These are phyloP conservation scores for Cladosporium sp. DNA, from an alignment of 2,329 filamentous ascomycete species.

Conservation along the genomic window DNA sequence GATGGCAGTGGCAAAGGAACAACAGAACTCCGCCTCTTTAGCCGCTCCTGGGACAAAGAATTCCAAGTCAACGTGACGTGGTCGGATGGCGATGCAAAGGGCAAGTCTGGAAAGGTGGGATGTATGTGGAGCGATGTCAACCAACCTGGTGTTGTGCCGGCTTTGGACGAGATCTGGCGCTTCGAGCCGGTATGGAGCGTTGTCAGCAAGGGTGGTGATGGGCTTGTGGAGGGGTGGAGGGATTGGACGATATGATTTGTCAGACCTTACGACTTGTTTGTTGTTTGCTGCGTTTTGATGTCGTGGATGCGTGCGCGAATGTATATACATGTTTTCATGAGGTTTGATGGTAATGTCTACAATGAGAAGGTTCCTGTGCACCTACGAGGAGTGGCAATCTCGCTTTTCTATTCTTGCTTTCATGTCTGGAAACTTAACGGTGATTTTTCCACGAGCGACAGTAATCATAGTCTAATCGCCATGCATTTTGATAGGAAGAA, in stretches of 20 bases:
- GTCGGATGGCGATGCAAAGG: conserved; percentile 36
- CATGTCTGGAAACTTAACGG: too few relatives aligned
- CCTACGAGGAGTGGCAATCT: too few relatives aligned
- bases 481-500: too few relatives aligned
- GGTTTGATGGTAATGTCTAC: conserved; percentile 5
- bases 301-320: neutral
- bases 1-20: conserved; percentile 46
- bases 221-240: conserved; percentile 76
- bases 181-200: conserved; percentile 78
- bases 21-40: conserved; percentile 71
- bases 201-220: conserved; percentile 69
- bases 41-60: conserved; percentile 67
- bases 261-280: neutral
- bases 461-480: too few relatives aligned
- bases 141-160: conserved; percentile 64
- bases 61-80: conserved; percentile 75
- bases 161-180: conserved; percentile 71
- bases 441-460: too few relatives aligned
- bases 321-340: conserved; percentile 2
- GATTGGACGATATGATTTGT: conserved; percentile 20
- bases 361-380: too few relatives aligned
- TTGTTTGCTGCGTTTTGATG: neutral
- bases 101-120: conserved; percentile 60
- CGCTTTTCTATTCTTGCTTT: too few relatives aligned
- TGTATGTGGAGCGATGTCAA: conserved; percentile 92